Evolutionary conservation across 1,139 yeast species (phyloP).

Genomic region (Diutina mesorugosa): DNA sequence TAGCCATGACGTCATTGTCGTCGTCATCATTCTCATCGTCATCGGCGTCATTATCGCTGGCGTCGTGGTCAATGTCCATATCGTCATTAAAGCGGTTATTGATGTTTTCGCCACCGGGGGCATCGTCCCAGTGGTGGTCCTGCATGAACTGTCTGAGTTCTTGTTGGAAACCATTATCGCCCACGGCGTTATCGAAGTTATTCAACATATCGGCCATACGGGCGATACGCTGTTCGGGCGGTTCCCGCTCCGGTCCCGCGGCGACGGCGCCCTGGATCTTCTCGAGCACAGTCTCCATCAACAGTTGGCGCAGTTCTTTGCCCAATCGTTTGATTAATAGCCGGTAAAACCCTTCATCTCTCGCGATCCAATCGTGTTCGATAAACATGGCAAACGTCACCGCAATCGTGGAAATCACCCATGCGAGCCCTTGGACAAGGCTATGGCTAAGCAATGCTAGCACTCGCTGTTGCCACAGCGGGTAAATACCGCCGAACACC

Average conservation of each 20-base stretch:
- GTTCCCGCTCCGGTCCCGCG: not conserved
- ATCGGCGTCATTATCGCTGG: constrained; percentile 3
- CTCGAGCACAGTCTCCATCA: constrained; percentile 23
- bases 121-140: not conserved
- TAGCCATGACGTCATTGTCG: constrained; percentile 5
- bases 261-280: not conserved
- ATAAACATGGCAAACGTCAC: constrained; percentile 38
- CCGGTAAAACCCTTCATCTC: constrained; percentile 54
- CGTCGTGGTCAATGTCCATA: not conserved
- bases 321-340: constrained; percentile 46
- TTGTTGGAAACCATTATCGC: constrained; percentile 3
- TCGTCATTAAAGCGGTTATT: not conserved
- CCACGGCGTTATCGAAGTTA: constrained; percentile 4
- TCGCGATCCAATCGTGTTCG: constrained; percentile 60
- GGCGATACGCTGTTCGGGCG: not conserved
- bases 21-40: constrained; percentile 4
- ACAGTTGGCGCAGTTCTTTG: constrained; percentile 33
- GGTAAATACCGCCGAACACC: constrained; percentile 3
- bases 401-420: constrained; percentile 23
- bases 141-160: not conserved
- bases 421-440: constrained; percentile 27
- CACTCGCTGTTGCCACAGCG: constrained; percentile 3
- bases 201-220: not conserved
- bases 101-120: not conserved
- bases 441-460: constrained; percentile 19